A percentile compares a stretch with the other conserved stretches of the same genome.
These are phyloP conservation scores for Scortechinia acanthostroma DNA, from an alignment of 2,329 filamentous ascomycete genomes.

Conservation along the genomic window DNA sequence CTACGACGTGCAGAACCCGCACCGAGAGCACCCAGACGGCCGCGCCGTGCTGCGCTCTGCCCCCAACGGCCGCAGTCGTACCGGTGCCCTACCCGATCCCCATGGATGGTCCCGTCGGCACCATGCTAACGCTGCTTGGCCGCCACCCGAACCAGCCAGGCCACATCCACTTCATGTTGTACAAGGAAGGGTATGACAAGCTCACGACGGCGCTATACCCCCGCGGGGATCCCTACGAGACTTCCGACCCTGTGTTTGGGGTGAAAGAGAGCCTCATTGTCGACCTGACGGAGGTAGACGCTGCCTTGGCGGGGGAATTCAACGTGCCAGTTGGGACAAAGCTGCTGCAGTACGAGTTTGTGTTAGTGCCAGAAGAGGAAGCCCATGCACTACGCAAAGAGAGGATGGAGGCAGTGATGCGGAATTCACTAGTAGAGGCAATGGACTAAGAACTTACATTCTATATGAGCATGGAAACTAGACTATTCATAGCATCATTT, in stretches of 20 bases:
- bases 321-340: no score
- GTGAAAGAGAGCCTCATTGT: conserved; percentile 77
- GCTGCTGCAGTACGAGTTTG: no score
- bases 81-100: neutral
- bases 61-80: neutral
- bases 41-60: neutral
- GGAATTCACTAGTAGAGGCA: no score
- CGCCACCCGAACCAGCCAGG: neutral
- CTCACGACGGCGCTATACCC: neutral
- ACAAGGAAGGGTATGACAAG: neutral
- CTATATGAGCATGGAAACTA: no score
- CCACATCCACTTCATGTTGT: neutral
- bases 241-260: conserved; percentile 57
- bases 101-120: neutral
- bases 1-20: neutral
- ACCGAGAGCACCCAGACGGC: neutral
- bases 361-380: no score
- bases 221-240: neutral
- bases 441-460: no score
- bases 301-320: no score
- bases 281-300: no score
- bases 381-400: no score
- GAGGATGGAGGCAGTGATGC: no score
- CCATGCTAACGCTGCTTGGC: neutral
- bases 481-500: no score